These are phyloP conservation scores for Alternaria postmessia DNA, from an alignment of 2,329 filamentous ascomycete genomes.

Conservation along the genomic window DNA sequence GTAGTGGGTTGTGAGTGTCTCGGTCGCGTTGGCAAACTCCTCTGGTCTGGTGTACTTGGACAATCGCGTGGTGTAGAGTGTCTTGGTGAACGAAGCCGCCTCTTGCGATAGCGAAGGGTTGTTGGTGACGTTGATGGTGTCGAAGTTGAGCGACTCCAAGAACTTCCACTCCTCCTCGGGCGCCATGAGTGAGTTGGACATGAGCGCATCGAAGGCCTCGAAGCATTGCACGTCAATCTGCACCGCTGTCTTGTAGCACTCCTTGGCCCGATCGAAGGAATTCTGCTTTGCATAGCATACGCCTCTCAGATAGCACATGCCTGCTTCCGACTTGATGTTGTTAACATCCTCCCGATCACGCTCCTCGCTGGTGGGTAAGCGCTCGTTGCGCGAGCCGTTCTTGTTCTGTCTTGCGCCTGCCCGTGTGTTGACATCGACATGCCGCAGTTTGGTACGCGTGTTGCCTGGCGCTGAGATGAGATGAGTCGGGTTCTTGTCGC, in stretches of 20 bases:
- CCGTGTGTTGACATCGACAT: slow-evolving; percentile 63
- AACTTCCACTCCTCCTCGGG: slow-evolving; percentile 92
- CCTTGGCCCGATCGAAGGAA: slow-evolving; percentile 94
- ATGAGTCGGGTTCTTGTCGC: slow-evolving; percentile 92
- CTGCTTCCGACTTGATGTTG: slow-evolving; percentile 87
- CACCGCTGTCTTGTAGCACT: slow-evolving; percentile 98
- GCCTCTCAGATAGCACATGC: slow-evolving; percentile 95
- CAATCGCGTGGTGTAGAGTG: slow-evolving; percentile 93
- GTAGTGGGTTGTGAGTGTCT: slow-evolving; percentile 93
- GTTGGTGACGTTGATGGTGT: slow-evolving; percentile 73
- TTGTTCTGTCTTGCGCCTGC: slow-evolving; percentile 58
- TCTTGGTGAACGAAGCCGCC: slow-evolving; percentile 91
- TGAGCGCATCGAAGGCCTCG: slow-evolving; percentile 96
- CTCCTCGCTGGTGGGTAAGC: slow-evolving; percentile 67
- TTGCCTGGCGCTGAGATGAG: slow-evolving; percentile 74
- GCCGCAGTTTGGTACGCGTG: slow-evolving; percentile 74
- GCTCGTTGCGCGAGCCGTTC: slow-evolving; percentile 57
- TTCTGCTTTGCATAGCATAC: slow-evolving; percentile 97
- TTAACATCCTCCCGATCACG: slow-evolving; percentile 73
- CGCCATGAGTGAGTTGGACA: slow-evolving; percentile 92
- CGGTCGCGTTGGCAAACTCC: slow-evolving; percentile 83
- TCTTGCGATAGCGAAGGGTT: slow-evolving; percentile 78
- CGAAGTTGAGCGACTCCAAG: slow-evolving; percentile 87
- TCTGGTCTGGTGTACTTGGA: slow-evolving; percentile 93
- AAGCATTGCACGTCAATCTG: slow-evolving; percentile 98